phyloP scores from a whole-genome alignment of 108 stramenopile genomes.

The Fragilariopsis cylindrus region DNA sequence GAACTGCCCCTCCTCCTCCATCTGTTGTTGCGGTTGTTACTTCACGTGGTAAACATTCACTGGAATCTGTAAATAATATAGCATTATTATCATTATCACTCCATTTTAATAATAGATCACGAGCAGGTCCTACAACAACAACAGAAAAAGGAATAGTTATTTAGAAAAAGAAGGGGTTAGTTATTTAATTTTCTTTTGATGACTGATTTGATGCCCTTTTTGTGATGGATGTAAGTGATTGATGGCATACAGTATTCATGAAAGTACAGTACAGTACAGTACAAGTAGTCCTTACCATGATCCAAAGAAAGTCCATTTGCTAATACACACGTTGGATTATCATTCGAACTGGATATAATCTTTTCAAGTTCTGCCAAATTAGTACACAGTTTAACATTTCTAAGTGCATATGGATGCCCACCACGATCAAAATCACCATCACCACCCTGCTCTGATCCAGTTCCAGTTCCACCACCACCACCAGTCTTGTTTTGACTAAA shows the following conservation, averaged over 20 bases:
- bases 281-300: constrained; percentile 33
- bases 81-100: constrained; percentile 81
- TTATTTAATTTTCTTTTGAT: no score
- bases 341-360: constrained; percentile 28
- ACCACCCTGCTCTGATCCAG: background rate
- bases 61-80: constrained; percentile 77
- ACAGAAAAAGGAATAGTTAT: no score
- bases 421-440: constrained; percentile 16
- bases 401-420: constrained; percentile 61
- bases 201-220: no score
- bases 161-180: no score
- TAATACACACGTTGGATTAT: constrained; percentile 77
- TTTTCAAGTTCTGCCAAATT: constrained; percentile 57
- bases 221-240: no score
- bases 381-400: constrained; percentile 56
- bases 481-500: constrained; percentile 5
- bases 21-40: background rate
- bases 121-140: constrained; percentile 38
- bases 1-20: background rate
- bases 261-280: no score
- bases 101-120: constrained; percentile 79
- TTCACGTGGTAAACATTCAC: constrained; percentile 51
- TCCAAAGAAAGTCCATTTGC: constrained; percentile 80
- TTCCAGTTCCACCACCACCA: background rate
- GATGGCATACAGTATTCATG: no score